A percentile compares a stretch with the other conserved stretches of the same genome.
Conservation (phyloP, 1,284 basidiomycete genomes). For the Cutaneotrichosporon cavernicola region DNA sequence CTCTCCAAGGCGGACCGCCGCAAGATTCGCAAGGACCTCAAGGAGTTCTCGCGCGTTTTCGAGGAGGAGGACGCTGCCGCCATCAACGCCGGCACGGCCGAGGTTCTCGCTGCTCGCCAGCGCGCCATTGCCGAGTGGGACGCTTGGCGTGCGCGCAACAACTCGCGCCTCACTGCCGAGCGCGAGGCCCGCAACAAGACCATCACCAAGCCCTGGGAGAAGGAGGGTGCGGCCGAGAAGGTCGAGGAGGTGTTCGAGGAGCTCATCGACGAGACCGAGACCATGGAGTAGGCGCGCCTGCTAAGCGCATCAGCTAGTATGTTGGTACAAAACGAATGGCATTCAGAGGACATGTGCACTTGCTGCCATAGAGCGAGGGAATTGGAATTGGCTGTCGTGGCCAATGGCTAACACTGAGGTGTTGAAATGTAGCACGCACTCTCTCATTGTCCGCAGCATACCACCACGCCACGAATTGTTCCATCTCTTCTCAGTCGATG, state of each 20-base stretch:
- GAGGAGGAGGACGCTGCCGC: constrained; percentile 97
- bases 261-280: constrained; percentile 80
- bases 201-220: constrained; percentile 30
- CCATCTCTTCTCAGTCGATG: too few species aligned
- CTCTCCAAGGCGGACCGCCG: constrained; percentile 82
- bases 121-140: constrained; percentile 96
- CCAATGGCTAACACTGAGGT: too few species aligned
- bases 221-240: constrained; percentile 70
- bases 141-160: constrained; percentile 67
- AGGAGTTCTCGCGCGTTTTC: constrained; percentile 87
- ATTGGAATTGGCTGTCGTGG: too few species aligned
- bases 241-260: constrained; percentile 90
- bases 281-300: background rate
- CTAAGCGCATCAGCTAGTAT: background rate
- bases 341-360: too few species aligned
- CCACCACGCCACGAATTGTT: too few species aligned
- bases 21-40: constrained; percentile 83
- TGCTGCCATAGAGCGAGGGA: too few species aligned
- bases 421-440: too few species aligned
- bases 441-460: too few species aligned
- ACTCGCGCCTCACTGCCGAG: constrained; percentile 40
- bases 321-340: too few species aligned
- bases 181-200: constrained; percentile 41
- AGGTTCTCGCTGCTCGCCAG: constrained; percentile 86
- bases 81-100: constrained; percentile 89